Base-by-base conservation (phyloP, 768 basidiomycete genomes). In the Hygrophorus pudorinus region DNA sequence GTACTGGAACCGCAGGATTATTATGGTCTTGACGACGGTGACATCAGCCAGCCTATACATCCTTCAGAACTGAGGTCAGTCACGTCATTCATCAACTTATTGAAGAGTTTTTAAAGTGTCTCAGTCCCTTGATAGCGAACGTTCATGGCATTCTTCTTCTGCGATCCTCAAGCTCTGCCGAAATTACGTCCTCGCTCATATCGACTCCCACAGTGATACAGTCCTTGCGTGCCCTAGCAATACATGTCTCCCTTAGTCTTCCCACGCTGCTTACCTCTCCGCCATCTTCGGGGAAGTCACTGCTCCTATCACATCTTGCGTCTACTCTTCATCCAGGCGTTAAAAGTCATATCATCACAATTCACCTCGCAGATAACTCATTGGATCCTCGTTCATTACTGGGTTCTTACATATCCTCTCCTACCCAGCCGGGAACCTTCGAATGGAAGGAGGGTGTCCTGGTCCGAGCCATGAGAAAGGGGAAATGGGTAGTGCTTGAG, bases 371-470 rank as follows among this genome's bases (percentile, higher is more conserved):
- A 5, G 96, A 98, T 53, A 94, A 92, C 0, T 94, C 94, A 2
- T 72, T 99, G 36, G 94, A 99, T 56, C 84, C 93, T 24, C 85
- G 94, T 17, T 84, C 91, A 0, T 72, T 99, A 4, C 73, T 99
- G 34, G 94, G 96, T 4, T 92, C 90, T 2, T 94, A 98, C 47
- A 70, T 90, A 2, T 94, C 94, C 1, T 96, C 94, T 0, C 71
- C 83, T 0, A 78, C 74, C 1, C 75, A 75, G 18, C 81, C 90
- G 0, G 94, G 94, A 4, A 79, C 78, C 2, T 99, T 99, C 53
- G 89, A 94, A 53, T 99, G 93, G 88, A 88, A 85, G 62, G 92
- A 97, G 50, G 96, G 96, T 5, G 82, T 92, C 0, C 70, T 99
- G 29, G 81, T 93, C 8, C 83, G 86, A 31, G 83, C 93, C 0